A percentile compares a stretch with the other conserved stretches of the same genome.
These are phyloP conservation scores for Aschersonia sp. DNA, from an alignment of 2,329 filamentous ascomycete genomes.

Conservation along the genomic window DNA sequence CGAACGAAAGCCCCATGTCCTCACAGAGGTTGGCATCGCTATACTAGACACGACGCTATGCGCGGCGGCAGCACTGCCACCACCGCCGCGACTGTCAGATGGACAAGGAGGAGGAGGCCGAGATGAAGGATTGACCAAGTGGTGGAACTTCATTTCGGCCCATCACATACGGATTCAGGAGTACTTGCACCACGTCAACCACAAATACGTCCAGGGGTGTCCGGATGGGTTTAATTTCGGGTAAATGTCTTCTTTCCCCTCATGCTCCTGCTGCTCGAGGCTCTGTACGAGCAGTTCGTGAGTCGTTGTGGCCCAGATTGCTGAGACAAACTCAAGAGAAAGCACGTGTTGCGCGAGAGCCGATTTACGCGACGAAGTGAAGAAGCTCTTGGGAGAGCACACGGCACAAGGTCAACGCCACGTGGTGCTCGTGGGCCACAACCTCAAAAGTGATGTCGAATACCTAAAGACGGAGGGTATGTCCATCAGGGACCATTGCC, in stretches of 20 bases:
- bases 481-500: conserved; percentile 34
- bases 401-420: conserved; percentile 15
- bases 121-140: conserved; percentile 27
- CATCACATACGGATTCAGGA: conserved; percentile 70
- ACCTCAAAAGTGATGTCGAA: conserved; percentile 49
- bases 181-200: conserved; percentile 50
- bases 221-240: conserved; percentile 66
- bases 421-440: conserved; percentile 70
- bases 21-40: conserved; percentile 81
- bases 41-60: conserved; percentile 50
- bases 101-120: too few relatives aligned
- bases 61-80: too few relatives aligned
- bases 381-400: background rate
- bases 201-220: conserved; percentile 54
- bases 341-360: too few relatives aligned
- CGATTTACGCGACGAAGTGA: too few relatives aligned
- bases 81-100: too few relatives aligned
- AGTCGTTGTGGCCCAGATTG: too few relatives aligned
- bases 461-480: conserved; percentile 55
- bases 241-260: conserved; percentile 23
- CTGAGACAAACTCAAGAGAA: too few relatives aligned
- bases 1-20: conserved; percentile 47
- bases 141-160: conserved; percentile 51
- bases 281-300: background rate
- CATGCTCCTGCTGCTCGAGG: background rate